A percentile compares a stretch with the other conserved stretches of the same genome.
phyloP scores from a whole-genome alignment of 1,284 basidiomycete species.

The Melampsora larici-populina region DNA sequence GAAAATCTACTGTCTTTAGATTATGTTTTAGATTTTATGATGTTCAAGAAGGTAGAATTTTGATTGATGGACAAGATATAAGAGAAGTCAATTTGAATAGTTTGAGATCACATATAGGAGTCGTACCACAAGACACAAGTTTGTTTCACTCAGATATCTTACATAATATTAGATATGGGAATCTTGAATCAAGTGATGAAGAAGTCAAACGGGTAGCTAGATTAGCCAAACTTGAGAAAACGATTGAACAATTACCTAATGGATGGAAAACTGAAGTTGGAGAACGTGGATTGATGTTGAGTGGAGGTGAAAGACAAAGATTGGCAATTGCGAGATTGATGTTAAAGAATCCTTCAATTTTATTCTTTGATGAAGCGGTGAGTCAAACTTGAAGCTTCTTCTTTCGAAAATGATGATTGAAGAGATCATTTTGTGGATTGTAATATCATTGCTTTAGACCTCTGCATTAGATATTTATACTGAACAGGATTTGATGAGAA shows the following conservation, averaged over 20 bases:
- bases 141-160: slow-evolving; percentile 38
- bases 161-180: slow-evolving; percentile 41
- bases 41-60: slow-evolving; percentile 31
- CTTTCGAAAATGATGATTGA: not conserved
- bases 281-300: slow-evolving; percentile 39
- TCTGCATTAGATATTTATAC: slow-evolving; percentile 43
- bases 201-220: slow-evolving; percentile 26
- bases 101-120: slow-evolving; percentile 37
- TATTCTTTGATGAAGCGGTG: slow-evolving; percentile 44
- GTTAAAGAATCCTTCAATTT: slow-evolving; percentile 40
- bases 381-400: not conserved
- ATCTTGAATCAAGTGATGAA: slow-evolving; percentile 37
- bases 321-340: slow-evolving; percentile 42
- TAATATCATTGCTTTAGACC: slow-evolving; percentile 11
- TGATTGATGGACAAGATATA: slow-evolving; percentile 43
- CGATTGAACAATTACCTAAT: slow-evolving; percentile 20
- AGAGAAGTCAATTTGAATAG: slow-evolving; percentile 25
- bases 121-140: slow-evolving; percentile 42
- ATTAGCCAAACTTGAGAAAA: slow-evolving; percentile 36
- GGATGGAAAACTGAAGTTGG: slow-evolving; percentile 38
- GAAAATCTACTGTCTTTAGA: slow-evolving; percentile 42
- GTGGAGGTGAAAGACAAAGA: slow-evolving; percentile 42
- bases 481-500: slow-evolving; percentile 42
- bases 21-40: slow-evolving; percentile 44
- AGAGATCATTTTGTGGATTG: not conserved